Evolutionary conservation across 202 grass and related monocot species (phyloP), one percentile per base, ranked within the genome.

Genomic region (Alloteropsis angusta): DNA sequence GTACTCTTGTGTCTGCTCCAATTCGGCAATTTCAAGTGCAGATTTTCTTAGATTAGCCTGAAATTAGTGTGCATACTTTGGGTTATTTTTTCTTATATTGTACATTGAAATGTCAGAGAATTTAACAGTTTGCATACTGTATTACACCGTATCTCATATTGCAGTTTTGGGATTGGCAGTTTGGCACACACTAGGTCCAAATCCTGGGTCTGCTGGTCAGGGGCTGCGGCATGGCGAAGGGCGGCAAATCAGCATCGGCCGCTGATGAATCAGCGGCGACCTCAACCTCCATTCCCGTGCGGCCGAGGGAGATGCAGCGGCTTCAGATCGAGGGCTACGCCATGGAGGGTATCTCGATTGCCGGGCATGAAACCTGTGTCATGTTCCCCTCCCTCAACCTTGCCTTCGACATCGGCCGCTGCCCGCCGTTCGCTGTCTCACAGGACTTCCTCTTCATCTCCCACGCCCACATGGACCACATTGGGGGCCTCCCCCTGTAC

Each of bases 321-420:
- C 43, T 91, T 21, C 36, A 63, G 47, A 76, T 93, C 4, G 86
- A 93, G 75, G 93, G 90, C 6, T 93, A 97, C 61, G 81, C 79
- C 10, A 71, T 97, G 23, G 93, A 93, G 81, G 93, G 93, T 15
- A 38, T 97, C 57, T 97, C 93, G 13, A 91, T 93, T 32, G 93
- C 88, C 30, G 93, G 90, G 32, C 90, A 93, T 1, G 93, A 97
- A 72, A 97, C 93, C 0, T 97, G 93, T 53, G 78, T 97, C 61
- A 93, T 97, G 37, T 93, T 97, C 75, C 93, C 93, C 5, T 84
- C 90, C 23, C 80, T 93, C 34, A 97, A 84, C 63, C 39, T 84
- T 50, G 90, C 93, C 39, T 97, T 97, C 82, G 93, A 97, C 82
- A 97, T 97, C 22, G 93, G 93, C 4, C 82, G 93, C 46, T 97